Evolutionary conservation across 2,329 filamentous ascomycete species (phyloP), one percentile per base, ranked within the genome.

Genomic region (Xylaria polymorpha): DNA sequence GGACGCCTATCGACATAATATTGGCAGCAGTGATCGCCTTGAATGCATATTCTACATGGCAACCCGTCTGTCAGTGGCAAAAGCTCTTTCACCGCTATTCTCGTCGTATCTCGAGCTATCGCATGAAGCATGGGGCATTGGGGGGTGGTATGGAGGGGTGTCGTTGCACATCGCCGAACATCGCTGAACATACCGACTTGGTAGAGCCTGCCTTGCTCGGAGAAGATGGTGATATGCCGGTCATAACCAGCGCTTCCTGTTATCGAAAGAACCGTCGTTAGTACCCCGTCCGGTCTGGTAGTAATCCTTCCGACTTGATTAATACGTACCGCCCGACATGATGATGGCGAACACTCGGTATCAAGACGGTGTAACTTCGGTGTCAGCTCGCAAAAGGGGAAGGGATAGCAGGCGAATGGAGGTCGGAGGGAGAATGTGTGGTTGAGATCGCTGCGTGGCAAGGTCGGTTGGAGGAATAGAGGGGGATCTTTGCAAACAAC

Each of bases 171-270:
- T 70, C 35, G 44, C 46, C 58, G 58, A 69, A 62, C 57, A 68
- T 70, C 32, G 48, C 46, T 64, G 55, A 69, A 88, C 94, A 79
- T 88, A 98, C 96, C 96, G 83, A 99, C 96, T 98, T 99, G 96
- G 83, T 98, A 99, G 81, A 99, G 87, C 81, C 96, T 91, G 79
- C 96, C 96, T 85, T 98, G 94, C 83, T 99, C 96, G 71, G 96
- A 98, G 86, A 99, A 99, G 87, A 99, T 98, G 81, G 96, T 99
- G 79, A 99, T 99, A 85, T 99, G 96, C 87, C 96, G 90, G 85
- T 99, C 96, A 85, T 97, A 98, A 80, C 94, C 94, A 83, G 93
- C 91, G 84, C 90, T 92, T 83, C 91, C 91, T 94, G 77, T 77
- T 93, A 78, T 77, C 72, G 67, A 68, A 57, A 66, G 68, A 75